These are phyloP conservation scores for Boletus rubroflammeus DNA, from an alignment of 768 basidiomycete species.

Conservation along the genomic window DNA sequence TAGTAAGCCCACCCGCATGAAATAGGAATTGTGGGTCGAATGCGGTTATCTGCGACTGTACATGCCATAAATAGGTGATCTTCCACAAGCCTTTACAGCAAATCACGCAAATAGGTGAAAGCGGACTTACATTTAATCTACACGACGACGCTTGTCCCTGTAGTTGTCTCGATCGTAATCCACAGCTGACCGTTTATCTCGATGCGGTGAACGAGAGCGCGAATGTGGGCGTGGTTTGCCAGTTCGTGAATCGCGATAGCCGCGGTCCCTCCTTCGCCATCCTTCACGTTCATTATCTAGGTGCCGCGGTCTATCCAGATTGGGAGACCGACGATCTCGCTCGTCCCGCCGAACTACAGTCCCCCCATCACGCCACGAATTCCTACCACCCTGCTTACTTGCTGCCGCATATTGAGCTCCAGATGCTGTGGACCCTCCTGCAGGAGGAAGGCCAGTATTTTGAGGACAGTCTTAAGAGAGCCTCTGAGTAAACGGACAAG, in stretches of 20 bases:
- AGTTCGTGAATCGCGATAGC: slow-evolving; percentile 14
- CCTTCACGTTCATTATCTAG: slow-evolving; percentile 23
- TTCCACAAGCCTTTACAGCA: not conserved
- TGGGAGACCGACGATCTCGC: slow-evolving; percentile 24
- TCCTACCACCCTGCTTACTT: slow-evolving; percentile 32
- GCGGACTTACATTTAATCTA: slow-evolving; percentile 41
- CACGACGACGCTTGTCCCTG: slow-evolving; percentile 53
- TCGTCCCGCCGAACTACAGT: slow-evolving; percentile 11
- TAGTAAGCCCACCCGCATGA: not conserved
- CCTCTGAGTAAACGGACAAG: slow-evolving; percentile 4
- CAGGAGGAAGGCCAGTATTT: slow-evolving; percentile 39
- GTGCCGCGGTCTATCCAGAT: slow-evolving; percentile 23
- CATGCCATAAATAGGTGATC: not conserved
- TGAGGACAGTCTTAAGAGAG: slow-evolving; percentile 46
- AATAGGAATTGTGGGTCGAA: slow-evolving; percentile 1
- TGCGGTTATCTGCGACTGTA: slow-evolving; percentile 11
- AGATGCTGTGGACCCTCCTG: slow-evolving; percentile 24
- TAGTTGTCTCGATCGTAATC: slow-evolving; percentile 36
- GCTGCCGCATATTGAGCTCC: slow-evolving; percentile 35
- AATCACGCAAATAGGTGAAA: slow-evolving; percentile 2
- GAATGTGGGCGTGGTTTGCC: slow-evolving; percentile 26
- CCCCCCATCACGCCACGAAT: slow-evolving; percentile 37
- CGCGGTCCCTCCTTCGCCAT: slow-evolving; percentile 16
- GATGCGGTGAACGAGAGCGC: slow-evolving; percentile 34
- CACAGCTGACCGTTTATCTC: slow-evolving; percentile 19